These are phyloP conservation scores for Pyricularia pennisetigena DNA, from an alignment of 2,329 filamentous ascomycete genomes.

Conservation along the genomic window DNA sequence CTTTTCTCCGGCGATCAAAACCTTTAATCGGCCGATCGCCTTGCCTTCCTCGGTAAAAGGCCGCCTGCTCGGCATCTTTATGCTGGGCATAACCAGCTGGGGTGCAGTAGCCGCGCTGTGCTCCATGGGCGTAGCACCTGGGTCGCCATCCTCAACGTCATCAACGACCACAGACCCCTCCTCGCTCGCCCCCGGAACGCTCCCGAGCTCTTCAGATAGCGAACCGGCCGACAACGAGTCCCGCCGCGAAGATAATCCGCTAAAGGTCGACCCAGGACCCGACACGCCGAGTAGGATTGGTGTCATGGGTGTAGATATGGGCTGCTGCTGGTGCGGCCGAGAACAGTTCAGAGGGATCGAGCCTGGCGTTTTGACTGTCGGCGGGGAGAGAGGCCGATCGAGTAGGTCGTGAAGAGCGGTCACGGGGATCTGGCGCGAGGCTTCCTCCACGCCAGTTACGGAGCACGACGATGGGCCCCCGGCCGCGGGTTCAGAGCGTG, in stretches of 20 bases:
- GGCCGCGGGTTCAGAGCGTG: background rate
- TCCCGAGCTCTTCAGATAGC: conserved; percentile 27
- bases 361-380: background rate
- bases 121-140: conserved; percentile 24
- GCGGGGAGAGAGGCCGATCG: background rate
- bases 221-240: conserved; percentile 37
- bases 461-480: background rate
- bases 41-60: conserved; percentile 87
- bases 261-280: conserved; percentile 28
- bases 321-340: conserved; percentile 9
- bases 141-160: conserved; percentile 26
- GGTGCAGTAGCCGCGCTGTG: conserved; percentile 43
- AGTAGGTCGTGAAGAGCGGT: background rate
- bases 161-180: background rate
- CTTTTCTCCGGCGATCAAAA: conserved; percentile 73
- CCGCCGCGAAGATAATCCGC: conserved; percentile 38
- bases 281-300: conserved; percentile 31
- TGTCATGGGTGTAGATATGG: conserved; percentile 29
- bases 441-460: background rate
- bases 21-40: conserved; percentile 73
- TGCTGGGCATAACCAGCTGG: conserved; percentile 96
- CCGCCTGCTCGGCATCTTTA: conserved; percentile 78
- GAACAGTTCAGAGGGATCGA: conserved; percentile 3
- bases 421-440: background rate
- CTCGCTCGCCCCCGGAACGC: conserved; percentile 1